A percentile compares a stretch with the other conserved stretches of the same genome.
These are phyloP conservation scores for Lablab purpureus DNA, from an alignment of 306 rosid species.

Conservation along the genomic window DNA sequence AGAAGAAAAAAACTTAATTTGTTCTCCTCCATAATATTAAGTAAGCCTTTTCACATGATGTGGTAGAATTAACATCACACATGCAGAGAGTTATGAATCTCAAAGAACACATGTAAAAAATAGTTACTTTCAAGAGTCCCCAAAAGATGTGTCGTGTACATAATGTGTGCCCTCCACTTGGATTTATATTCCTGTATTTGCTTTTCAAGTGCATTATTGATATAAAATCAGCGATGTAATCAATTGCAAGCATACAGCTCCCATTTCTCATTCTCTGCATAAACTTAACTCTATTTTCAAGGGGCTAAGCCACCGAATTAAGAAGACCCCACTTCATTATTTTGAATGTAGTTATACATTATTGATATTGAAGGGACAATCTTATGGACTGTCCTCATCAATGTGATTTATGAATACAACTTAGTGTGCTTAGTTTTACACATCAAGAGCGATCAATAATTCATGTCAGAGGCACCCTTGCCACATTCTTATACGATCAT, in stretches of 20 bases:
- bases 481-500: conserved; percentile 18
- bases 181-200: conserved; percentile 29
- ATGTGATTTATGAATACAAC: conserved; percentile 26
- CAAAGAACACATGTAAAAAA: background rate
- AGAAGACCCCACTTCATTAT: conserved; percentile 46
- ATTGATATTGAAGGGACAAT: conserved; percentile 42
- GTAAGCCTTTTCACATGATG: background rate
- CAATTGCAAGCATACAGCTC: conserved; percentile 36
- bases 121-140: background rate
- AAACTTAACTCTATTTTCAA: conserved; percentile 23
- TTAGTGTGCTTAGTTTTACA: conserved; percentile 38
- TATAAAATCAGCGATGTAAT: conserved; percentile 37
- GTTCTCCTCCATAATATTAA: background rate
- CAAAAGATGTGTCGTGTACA: background rate
- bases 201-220: conserved; percentile 22
- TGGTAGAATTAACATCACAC: background rate
- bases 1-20: background rate
- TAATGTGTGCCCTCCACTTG: background rate
- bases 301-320: conserved; percentile 27
- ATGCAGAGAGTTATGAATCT: background rate
- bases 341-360: conserved; percentile 43
- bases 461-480: conserved; percentile 38
- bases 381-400: conserved; percentile 42
- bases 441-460: conserved; percentile 46
- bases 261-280: conserved; percentile 13